Base-by-base conservation (phyloP, 1,139 yeast genomes). In the Debaryomyces udenii region DNA sequence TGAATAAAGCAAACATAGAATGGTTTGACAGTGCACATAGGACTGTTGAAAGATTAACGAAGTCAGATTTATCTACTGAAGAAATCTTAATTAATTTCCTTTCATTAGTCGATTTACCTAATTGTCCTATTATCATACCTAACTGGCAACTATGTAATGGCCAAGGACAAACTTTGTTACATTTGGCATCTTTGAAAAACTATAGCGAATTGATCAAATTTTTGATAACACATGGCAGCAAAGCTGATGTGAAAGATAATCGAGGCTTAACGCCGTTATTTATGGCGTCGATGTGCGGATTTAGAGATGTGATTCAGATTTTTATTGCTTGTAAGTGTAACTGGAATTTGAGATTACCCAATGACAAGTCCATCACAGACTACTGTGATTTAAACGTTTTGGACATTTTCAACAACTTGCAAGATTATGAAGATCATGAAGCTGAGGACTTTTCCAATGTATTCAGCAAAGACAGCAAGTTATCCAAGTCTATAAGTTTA, bases 211-310 rank as follows among this genome's bases (percentile, higher is more conserved):
- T 91, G 42, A 77, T 82, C 14, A 69, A 77, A 29, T 81, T 83
- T 33, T 71, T 93, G 53, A 69, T 90, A 5, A 80, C 81, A 24
- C 84, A 81, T 55, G 97, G 97, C 4, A 91, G 95, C 24, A 78
- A 87, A 53, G 74, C 86, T 36, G 95, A 89, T 59, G 65, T 75
- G 27, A 78, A 78, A 51, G 98, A 91, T 59, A 73, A 76, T 37
- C 87, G 85, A 59, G 97, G 96, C 1, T 78, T 81, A 50, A 85
- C 96, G 0, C 95, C 98, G 9, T 69, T 93, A 43, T 96, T 90
- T 62, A 81, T 86, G 57, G 96, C 97, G 0, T 80, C 91, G 16
- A 64, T 90, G 53, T 70, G 76, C 49, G 96, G 96, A 11, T 78
- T 84, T 55, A 67, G 86, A 36, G 79, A 77, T 35, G 70, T 83